Percentiles rank a stretch among this genome's conserved stretches.
Conservation (phyloP, 2,329 filamentous ascomycete species). For the Hymenoscyphus salicellus region DNA sequence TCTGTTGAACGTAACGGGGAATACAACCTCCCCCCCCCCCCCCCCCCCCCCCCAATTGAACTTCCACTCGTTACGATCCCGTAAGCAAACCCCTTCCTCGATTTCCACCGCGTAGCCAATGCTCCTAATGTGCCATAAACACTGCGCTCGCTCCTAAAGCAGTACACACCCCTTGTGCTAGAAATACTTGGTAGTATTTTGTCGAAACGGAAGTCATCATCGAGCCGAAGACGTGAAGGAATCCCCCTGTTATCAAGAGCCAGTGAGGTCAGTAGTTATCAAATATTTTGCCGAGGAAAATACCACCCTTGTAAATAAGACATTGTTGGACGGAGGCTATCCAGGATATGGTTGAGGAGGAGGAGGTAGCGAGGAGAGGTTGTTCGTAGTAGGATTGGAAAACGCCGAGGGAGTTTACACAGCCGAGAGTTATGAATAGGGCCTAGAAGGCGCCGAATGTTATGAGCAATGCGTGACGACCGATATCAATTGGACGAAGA, state of each 20-base stretch:
- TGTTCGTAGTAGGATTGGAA: too few species aligned
- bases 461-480: too few species aligned
- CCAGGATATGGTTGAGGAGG: too few species aligned
- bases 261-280: too few species aligned
- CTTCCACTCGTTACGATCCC: conserved; percentile 49
- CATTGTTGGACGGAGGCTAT: too few species aligned
- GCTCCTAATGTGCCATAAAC: conserved; percentile 44
- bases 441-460: too few species aligned
- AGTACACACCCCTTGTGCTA: conserved; percentile 47
- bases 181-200: conserved; percentile 52
- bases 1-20: conserved; percentile 59
- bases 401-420: too few species aligned
- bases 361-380: too few species aligned
- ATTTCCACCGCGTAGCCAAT: conserved; percentile 48
- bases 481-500: too few species aligned
- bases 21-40: too few species aligned
- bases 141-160: conserved; percentile 45
- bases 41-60: conserved; percentile 50
- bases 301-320: too few species aligned
- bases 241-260: conserved; percentile 47
- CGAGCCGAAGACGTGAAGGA: conserved; percentile 57
- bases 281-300: conserved; percentile 50
- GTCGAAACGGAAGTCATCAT: conserved; percentile 60
- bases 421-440: too few species aligned
- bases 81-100: conserved; percentile 46